Percentiles rank a stretch among this genome's conserved stretches.
Conservation (phyloP, 306 rosid species). For the Vigna trinervia region DNA sequence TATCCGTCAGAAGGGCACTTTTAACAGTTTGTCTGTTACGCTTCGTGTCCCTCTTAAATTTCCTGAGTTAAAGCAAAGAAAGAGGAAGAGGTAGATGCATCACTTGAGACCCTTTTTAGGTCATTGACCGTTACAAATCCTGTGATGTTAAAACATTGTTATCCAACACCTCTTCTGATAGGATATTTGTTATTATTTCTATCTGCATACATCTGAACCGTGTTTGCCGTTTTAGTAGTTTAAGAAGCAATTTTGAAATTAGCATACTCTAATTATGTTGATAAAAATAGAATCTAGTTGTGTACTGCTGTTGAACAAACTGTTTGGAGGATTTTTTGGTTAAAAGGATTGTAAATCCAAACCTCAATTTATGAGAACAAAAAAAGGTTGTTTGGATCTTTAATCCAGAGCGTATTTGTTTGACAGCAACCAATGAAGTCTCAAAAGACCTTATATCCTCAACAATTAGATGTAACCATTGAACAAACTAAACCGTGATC, state of each 20-base stretch:
- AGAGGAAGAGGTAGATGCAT: slow-evolving; percentile 40
- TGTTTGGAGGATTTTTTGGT: neutral
- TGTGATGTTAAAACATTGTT: slow-evolving; percentile 30
- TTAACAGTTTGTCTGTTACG: slow-evolving; percentile 33
- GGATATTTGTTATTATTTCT: neutral
- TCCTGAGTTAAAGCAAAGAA: slow-evolving; percentile 52
- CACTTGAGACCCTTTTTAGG: neutral
- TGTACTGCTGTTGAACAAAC: neutral
- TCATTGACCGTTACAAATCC: slow-evolving; percentile 13
- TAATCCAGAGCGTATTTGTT: neutral
- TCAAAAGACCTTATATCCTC: neutral
- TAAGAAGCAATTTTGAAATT: slow-evolving; percentile 17
- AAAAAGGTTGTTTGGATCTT: neutral
- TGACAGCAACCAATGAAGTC: too few relatives aligned
- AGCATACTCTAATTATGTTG: neutral
- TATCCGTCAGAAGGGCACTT: neutral
- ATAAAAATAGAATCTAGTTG: neutral
- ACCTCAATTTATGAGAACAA: neutral
- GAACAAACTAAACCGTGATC: neutral
- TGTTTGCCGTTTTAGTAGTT: slow-evolving; percentile 7
- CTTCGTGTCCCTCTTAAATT: slow-evolving; percentile 79
- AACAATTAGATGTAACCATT: neutral
- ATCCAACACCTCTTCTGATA: slow-evolving; percentile 12
- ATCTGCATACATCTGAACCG: neutral
- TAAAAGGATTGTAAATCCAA: neutral